Evolutionary conservation across 768 basidiomycete genomes (phyloP).

Genomic region (Tephrocybe sp.): DNA sequence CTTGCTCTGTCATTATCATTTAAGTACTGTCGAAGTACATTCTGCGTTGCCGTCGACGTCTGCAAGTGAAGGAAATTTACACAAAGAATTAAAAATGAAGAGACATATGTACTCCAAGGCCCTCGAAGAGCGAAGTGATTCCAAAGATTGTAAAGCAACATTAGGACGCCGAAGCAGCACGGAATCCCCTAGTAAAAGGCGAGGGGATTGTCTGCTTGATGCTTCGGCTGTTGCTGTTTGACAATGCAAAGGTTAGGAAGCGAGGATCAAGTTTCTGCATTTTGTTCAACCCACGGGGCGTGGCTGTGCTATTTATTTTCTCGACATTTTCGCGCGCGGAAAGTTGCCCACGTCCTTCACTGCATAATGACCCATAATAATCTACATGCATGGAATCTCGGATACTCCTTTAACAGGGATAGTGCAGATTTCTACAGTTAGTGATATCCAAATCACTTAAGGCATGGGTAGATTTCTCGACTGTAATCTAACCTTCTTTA

Average conservation of each 20-base stretch:
- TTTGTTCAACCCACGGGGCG: slow-evolving; percentile 19
- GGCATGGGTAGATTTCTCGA: no score
- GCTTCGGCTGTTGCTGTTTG: slow-evolving; percentile 22
- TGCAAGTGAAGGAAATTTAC: neutral
- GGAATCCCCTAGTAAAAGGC: slow-evolving; percentile 36
- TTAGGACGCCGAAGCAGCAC: slow-evolving; percentile 23
- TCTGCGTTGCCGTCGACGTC: no score
- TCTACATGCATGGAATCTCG: no score
- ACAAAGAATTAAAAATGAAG: neutral
- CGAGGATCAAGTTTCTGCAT: slow-evolving; percentile 8
- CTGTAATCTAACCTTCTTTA: no score
- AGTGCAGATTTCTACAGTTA: no score
- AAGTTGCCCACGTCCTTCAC: no score
- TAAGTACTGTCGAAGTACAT: no score
- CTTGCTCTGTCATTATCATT: no score
- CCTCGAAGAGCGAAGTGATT: slow-evolving; percentile 12
- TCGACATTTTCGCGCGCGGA: no score
- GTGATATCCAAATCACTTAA: no score
- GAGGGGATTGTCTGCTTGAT: slow-evolving; percentile 31
- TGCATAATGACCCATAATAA: no score
- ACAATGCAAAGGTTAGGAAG: neutral
- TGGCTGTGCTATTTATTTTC: slow-evolving; percentile 16
- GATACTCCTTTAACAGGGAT: no score
- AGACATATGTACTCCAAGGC: neutral
- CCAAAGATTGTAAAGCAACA: slow-evolving; percentile 26